phyloP scores from a whole-genome alignment of 2,329 filamentous ascomycete species.

The Colletotrichum eremochloae region DNA sequence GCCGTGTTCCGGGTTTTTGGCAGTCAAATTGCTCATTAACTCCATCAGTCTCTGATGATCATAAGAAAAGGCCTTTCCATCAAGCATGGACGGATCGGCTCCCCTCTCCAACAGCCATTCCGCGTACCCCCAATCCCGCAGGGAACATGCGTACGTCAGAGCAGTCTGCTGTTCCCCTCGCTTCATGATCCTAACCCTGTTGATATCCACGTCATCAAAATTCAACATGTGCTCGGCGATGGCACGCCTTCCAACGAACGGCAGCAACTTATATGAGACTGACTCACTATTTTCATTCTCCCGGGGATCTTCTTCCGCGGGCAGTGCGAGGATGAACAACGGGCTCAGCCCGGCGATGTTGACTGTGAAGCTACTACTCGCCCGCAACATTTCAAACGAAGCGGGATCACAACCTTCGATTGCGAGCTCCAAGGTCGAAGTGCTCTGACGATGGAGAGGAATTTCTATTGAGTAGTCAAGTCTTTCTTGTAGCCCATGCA shows the following conservation, averaged over 20 bases:
- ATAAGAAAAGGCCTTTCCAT: background rate
- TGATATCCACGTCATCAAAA: background rate
- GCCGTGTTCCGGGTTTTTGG: background rate
- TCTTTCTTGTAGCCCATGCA: background rate
- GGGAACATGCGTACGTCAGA: slow-evolving; percentile 10
- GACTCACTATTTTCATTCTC: background rate
- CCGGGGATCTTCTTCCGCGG: background rate
- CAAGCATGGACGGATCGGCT: slow-evolving; percentile 7
- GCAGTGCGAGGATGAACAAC: background rate
- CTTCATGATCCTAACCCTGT: background rate
- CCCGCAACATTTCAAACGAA: background rate
- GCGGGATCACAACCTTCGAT: slow-evolving; percentile 1
- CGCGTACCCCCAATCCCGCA: slow-evolving; percentile 3
- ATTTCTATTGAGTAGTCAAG: background rate
- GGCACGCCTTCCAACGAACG: background rate
- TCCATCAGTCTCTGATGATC: background rate
- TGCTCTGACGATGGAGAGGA: slow-evolving; percentile 5
- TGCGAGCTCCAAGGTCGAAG: background rate
- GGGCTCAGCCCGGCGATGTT: background rate
- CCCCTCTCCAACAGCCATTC: slow-evolving; percentile 16
- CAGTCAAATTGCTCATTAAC: background rate
- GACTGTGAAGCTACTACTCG: background rate
- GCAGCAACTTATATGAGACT: background rate
- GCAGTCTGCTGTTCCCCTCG: slow-evolving; percentile 1
- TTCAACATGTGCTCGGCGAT: slow-evolving; percentile 11